These are phyloP conservation scores for Venturia oleaginea DNA, from an alignment of 2,329 filamentous ascomycete genomes.

Conservation along the genomic window DNA sequence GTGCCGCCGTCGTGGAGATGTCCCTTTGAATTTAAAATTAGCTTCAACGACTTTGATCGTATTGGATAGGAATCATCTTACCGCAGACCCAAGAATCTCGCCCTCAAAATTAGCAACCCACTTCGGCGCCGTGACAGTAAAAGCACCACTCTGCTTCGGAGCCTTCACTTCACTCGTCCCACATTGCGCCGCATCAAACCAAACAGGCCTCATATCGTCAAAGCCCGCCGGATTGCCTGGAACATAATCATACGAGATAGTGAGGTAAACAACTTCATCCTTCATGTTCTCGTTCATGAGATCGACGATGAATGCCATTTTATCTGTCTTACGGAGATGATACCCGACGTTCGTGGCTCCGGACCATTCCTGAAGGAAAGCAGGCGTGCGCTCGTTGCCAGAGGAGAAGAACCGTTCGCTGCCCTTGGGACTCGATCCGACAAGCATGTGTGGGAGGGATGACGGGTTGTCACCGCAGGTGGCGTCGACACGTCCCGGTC, in stretches of 20 bases:
- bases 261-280: conserved; percentile 11
- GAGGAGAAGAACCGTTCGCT: conserved; percentile 11
- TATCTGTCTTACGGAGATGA: not conserved
- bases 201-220: conserved; percentile 10
- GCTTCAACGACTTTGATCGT: too few relatives aligned
- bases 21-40: not conserved
- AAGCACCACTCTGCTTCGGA: not conserved
- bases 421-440: not conserved
- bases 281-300: conserved; percentile 15
- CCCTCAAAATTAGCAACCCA: conserved; percentile 14
- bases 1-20: conserved; percentile 5
- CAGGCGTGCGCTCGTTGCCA: conserved; percentile 13
- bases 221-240: not conserved
- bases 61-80: not conserved
- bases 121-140: not conserved
- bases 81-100: conserved; percentile 6
- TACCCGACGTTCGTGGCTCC: conserved; percentile 6
- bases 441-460: conserved; percentile 12
- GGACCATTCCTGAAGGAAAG: not conserved
- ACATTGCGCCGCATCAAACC: conserved; percentile 13
- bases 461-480: conserved; percentile 6
- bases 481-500: conserved; percentile 10
- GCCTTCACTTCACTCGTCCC: not conserved
- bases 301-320: conserved; percentile 13
- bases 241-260: conserved; percentile 13